A percentile compares a stretch with the other conserved stretches of the same genome.
These are phyloP conservation scores for Paraleonurus japonicus DNA, from an alignment of 257 asterid species.

Conservation along the genomic window DNA sequence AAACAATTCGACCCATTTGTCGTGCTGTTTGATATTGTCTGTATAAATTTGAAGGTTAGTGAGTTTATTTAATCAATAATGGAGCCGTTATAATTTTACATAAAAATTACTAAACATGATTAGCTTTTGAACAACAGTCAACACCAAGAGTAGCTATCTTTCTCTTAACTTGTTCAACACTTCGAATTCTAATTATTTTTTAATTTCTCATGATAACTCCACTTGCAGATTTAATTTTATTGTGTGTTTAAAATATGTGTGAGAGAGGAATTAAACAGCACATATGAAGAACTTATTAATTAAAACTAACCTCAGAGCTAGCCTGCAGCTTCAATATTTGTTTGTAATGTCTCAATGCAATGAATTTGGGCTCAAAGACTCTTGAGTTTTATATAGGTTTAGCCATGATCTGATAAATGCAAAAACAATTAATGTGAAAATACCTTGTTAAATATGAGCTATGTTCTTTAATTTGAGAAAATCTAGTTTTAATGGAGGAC, in stretches of 20 bases:
- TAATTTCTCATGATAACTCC: conserved; percentile 22
- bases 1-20: conserved; percentile 33
- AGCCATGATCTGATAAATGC: not conserved
- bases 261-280: conserved; percentile 21
- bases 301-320: not conserved
- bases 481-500: no score
- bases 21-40: conserved; percentile 29
- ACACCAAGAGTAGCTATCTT: conserved; percentile 37
- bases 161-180: conserved; percentile 54
- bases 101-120: conserved; percentile 7
- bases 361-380: not conserved
- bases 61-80: conserved; percentile 1
- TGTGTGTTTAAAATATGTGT: conserved; percentile 4
- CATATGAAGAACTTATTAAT: not conserved
- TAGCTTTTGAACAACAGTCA: conserved; percentile 31
- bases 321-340: not conserved
- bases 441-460: not conserved
- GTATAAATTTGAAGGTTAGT: conserved; percentile 25
- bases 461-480: not conserved
- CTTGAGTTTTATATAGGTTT: not conserved
- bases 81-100: conserved; percentile 38
- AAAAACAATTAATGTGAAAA: not conserved
- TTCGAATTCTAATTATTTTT: conserved; percentile 25
- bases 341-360: not conserved
- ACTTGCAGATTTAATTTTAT: conserved; percentile 23